Evolutionary conservation across 2,329 filamentous ascomycete genomes (phyloP), one percentile per base, ranked within the genome.

Genomic region (Cladophialophora chaetospira): DNA sequence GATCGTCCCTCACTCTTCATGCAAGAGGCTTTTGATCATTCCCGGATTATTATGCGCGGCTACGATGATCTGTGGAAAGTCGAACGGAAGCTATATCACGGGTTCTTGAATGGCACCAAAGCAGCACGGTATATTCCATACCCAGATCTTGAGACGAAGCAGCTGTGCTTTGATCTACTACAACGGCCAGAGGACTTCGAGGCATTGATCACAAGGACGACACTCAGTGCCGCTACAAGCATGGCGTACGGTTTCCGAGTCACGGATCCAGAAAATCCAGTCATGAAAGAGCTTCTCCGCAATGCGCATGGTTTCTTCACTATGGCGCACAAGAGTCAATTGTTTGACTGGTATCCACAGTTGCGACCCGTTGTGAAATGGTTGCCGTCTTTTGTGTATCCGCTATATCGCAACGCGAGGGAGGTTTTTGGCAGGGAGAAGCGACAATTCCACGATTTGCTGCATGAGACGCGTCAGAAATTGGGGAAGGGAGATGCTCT

Each of bases 1-100:
- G 74, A 75, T 9, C 72, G 80, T 0, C 73, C 74, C 3, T 68
- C 72, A 3, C 72, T 75, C 67, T 75, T 78, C 40, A 74, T 80
- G 51, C 48, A 74, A 2, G 73, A 74, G 25, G 50, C 58, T n/a
- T 40, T 50, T 47, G 25, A 57, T 28, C 38, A 31, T 15, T 47
- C 55, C 10, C 33, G 49, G 6, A 57, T 53, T 28, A 53, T 55
- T 26, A 46, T 53, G 28, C 35, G 50, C 25, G 50, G 58, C 28
- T 65, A 63, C 29, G 61, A 60, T 23, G 56, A 56, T n/a, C 44
- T 53, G 11, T 63, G 62, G 62, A 55, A 59, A 36, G 47, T 51
- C 2, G 53, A 58, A 17, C 63, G 59, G n/a, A 62, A 62, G 15
- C 42, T 65, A 35, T 62, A 64, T 17, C 61, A 63, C 31, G 55